Evolutionary conservation across 148 eudicot genomes (phyloP).

Genomic region (Beta vulgaris): DNA sequence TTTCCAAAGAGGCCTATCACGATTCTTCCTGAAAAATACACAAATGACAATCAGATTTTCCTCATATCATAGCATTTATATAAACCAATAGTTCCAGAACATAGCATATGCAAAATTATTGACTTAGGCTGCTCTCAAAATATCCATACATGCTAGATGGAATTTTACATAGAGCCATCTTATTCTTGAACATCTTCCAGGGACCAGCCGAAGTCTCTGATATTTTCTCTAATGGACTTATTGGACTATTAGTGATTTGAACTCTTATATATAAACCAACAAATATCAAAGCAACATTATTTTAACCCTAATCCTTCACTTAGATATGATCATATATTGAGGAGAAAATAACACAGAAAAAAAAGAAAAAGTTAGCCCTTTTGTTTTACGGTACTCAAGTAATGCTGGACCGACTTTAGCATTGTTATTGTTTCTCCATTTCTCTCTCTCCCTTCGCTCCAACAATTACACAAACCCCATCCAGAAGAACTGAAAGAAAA

Average conservation of each 20-base stretch:
- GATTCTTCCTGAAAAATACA: constrained; percentile 65
- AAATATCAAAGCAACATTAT: neutral
- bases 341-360: neutral
- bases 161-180: neutral
- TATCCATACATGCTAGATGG: neutral
- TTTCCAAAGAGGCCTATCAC: constrained; percentile 89
- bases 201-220: neutral
- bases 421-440: neutral
- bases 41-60: constrained; percentile 12
- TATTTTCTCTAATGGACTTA: neutral
- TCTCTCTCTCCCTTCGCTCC: neutral
- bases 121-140: neutral
- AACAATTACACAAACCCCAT: neutral
- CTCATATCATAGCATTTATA: neutral
- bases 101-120: neutral
- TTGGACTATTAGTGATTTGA: neutral
- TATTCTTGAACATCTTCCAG: neutral
- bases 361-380: neutral
- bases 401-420: neutral
- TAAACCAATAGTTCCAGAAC: neutral
- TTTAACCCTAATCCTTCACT: neutral
- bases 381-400: neutral
- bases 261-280: neutral
- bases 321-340: neutral
- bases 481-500: neutral